These are phyloP conservation scores for Ascoidea tarda DNA, from an alignment of 805 yeast genomes.

Conservation along the genomic window DNA sequence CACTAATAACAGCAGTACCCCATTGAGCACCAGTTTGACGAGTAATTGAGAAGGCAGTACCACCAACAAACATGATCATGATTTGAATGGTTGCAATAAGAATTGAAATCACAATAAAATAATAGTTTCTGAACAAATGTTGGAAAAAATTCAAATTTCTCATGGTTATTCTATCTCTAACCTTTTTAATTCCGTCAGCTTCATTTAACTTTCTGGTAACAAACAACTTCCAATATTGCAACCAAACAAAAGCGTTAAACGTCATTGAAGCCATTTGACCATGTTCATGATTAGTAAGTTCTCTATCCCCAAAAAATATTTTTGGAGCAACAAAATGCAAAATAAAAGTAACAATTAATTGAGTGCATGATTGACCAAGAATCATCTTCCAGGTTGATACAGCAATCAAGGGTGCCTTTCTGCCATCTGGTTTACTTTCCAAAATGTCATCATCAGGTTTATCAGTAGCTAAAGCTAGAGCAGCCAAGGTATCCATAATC, in stretches of 20 bases:
- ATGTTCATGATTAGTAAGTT: slow-evolving; percentile 26
- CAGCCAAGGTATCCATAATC: slow-evolving; percentile 97
- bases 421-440: slow-evolving; percentile 72
- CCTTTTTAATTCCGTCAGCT: slow-evolving; percentile 48
- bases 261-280: slow-evolving; percentile 70
- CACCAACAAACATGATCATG: slow-evolving; percentile 92
- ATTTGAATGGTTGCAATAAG: slow-evolving; percentile 79
- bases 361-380: slow-evolving; percentile 73
- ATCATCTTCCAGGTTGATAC: slow-evolving; percentile 99
- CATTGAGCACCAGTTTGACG: slow-evolving; percentile 78
- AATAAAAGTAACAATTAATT: slow-evolving; percentile 64
- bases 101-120: slow-evolving; percentile 56
- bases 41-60: slow-evolving; percentile 79
- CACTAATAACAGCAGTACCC: slow-evolving; percentile 78
- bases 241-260: slow-evolving; percentile 94
- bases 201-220: slow-evolving; percentile 87
- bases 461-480: slow-evolving; percentile 94
- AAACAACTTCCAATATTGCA: slow-evolving; percentile 87
- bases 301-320: slow-evolving; percentile 30
- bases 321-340: slow-evolving; percentile 66
- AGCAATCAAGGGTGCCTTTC: slow-evolving; percentile 66
- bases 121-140: slow-evolving; percentile 70
- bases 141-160: slow-evolving; percentile 72
- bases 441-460: slow-evolving; percentile 79
- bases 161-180: slow-evolving; percentile 42